Conservation (phyloP, 2,329 filamentous ascomycete genomes). For the Elsinoe perseae region DNA sequence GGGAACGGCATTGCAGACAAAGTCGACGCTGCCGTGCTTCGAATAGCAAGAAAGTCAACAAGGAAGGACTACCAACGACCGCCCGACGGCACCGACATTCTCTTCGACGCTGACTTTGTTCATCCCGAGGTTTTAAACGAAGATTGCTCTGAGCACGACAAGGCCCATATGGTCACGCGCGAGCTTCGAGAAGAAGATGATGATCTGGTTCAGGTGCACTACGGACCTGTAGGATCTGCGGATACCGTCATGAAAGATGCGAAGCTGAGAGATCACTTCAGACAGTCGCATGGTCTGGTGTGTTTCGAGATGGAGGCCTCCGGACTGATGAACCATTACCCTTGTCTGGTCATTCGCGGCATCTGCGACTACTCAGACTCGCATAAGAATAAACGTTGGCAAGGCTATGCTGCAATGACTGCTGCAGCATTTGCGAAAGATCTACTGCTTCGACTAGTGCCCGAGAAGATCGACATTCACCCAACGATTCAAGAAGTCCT, state of each 20-base stretch:
- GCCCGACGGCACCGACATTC: background rate
- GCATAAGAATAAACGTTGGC: constrained; percentile 17
- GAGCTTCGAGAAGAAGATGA: background rate
- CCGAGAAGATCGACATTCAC: background rate
- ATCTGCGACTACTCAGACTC: constrained; percentile 17
- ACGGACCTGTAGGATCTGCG: constrained; percentile 25
- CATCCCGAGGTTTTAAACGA: background rate
- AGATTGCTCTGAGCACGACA: background rate
- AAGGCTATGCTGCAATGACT: constrained; percentile 13
- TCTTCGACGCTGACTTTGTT: background rate
- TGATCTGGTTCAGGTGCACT: constrained; percentile 17
- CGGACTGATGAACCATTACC: constrained; percentile 13
- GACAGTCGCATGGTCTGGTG: constrained; percentile 14
- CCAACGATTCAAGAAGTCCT: background rate
- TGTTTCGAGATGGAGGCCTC: constrained; percentile 19
- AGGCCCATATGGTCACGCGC: background rate
- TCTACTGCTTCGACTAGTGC: background rate
- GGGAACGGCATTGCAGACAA: background rate
- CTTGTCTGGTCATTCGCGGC: constrained; percentile 16
- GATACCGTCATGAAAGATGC: constrained; percentile 23
- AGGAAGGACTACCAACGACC: background rate
- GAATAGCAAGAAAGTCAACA: background rate
- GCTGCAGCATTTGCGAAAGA: constrained; percentile 1
- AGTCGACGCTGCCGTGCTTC: background rate
- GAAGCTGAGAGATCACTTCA: constrained; percentile 14